Conservation (phyloP, 805 yeast species). For the Wickerhamomyces rabaulensis region DNA sequence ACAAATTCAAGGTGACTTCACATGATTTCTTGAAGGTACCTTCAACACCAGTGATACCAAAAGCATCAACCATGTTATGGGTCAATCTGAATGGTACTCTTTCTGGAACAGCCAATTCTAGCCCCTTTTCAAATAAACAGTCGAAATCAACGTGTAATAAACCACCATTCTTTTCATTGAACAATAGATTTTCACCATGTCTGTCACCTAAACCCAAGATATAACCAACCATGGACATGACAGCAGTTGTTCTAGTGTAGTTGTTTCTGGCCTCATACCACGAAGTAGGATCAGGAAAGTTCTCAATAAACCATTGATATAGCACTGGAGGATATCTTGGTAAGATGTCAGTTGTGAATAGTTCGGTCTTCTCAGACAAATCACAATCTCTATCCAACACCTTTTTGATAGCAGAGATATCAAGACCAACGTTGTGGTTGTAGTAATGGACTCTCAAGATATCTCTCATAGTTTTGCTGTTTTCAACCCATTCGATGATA, state of each 20-base stretch:
- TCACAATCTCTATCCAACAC: constrained; percentile 23
- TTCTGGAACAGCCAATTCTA: constrained; percentile 78
- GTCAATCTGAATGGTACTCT: constrained; percentile 92
- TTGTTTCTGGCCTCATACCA: constrained; percentile 81
- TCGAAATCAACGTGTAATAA: constrained; percentile 95
- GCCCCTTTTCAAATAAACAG: constrained; percentile 83
- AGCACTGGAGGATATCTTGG: constrained; percentile 59
- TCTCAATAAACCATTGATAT: constrained; percentile 82
- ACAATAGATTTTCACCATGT: constrained; percentile 86
- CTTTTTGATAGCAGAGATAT: constrained; percentile 22
- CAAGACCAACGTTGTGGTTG: constrained; percentile 32
- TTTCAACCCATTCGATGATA: constrained; percentile 82
- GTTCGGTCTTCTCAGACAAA: constrained; percentile 28
- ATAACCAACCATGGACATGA: constrained; percentile 96
- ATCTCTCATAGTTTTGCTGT: constrained; percentile 66
- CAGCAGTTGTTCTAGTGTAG: constrained; percentile 79
- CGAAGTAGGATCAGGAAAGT: constrained; percentile 80
- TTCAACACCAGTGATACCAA: constrained; percentile 84
- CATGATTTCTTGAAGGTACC: constrained; percentile 84
- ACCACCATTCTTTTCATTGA: constrained; percentile 69
- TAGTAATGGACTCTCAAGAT: constrained; percentile 44
- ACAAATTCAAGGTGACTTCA: constrained; percentile 71
- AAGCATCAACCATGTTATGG: constrained; percentile 80
- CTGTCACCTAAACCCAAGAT: constrained; percentile 93
- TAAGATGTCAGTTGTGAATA: constrained; percentile 29